Base-by-base conservation (phyloP, 2,329 filamentous ascomycete species). In the Aureobasidium subglaciale region DNA sequence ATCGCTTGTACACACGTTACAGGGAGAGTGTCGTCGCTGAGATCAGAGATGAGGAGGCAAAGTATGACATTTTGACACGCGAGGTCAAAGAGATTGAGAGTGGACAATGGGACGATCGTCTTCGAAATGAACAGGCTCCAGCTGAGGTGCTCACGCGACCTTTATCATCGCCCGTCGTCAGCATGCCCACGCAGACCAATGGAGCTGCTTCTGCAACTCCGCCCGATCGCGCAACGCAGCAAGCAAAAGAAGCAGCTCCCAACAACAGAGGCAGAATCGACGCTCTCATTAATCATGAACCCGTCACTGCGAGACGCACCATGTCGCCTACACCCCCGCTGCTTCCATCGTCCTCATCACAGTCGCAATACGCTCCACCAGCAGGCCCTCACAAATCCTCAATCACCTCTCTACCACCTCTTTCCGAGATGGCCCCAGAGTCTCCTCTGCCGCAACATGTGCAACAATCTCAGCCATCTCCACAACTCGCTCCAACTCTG, bases 1-100 rank as follows among this genome's bases (percentile, higher is more conserved):
- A 85, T 56, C 83, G 85, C 60, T 77, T 96, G 1, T 95, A 93
- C 67, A 78, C 81, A 11, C 79, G 82, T 59, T 96, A 95, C 68
- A 80, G 84, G 60, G 82, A 86, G 42, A 75, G 85, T 40, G 76
- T 86, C 46, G 78, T 90, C n/a, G 74, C 76, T 56, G 80, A 86
- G 64, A 88, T 96, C 58, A 77, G 80, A 57, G 81, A 87, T 55
- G 86, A 93, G 59, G 91, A 96, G 73, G 78, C 77, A 57, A 78
- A 75, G 50, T 87, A 86, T 65, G 78, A 80, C 24, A 72, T 73
- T 16, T 71, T 92, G 40, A 80, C 84, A 68, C 76, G 76, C 57
- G 86, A 96, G 61, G 82, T 95, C 49, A 73, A 77, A 35, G 78
- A 84, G 57, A 78, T 93, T 46, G 82, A 91, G 67, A 77, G 78